Percentiles rank a stretch among this genome's conserved stretches.
phyloP scores from a whole-genome alignment of 2,329 filamentous ascomycete genomes.

The Botryotinia globosa region DNA sequence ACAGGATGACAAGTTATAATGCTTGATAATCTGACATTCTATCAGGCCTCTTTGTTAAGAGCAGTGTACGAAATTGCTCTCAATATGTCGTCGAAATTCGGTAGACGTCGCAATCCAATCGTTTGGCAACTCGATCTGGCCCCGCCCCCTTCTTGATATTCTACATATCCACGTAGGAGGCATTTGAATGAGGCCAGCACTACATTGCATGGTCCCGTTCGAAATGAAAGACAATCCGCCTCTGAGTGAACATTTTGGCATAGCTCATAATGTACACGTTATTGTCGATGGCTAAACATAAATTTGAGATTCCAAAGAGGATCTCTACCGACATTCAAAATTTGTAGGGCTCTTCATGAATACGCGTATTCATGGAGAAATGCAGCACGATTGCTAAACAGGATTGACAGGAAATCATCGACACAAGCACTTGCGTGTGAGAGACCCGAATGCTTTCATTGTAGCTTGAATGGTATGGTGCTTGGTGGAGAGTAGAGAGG shows the following conservation, averaged over 20 bases:
- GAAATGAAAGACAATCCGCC: not conserved
- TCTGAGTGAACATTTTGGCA: not conserved
- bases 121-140: not conserved
- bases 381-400: not conserved
- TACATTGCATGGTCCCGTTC: not conserved
- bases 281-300: not conserved
- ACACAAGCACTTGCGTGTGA: not conserved
- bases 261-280: not conserved
- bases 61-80: not conserved
- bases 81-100: too few relatives aligned
- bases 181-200: not conserved
- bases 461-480: not conserved
- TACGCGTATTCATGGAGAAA: not conserved
- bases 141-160: not conserved
- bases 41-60: not conserved
- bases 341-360: not conserved
- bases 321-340: not conserved
- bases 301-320: not conserved
- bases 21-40: not conserved
- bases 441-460: not conserved
- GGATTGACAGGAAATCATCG: not conserved
- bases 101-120: not conserved
- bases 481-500: not conserved
- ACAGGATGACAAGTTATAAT: not conserved
- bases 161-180: slow-evolving; percentile 1